These are phyloP conservation scores for Xylaria cubensis DNA, from an alignment of 495 filamentous ascomycete species.

Conservation along the genomic window DNA sequence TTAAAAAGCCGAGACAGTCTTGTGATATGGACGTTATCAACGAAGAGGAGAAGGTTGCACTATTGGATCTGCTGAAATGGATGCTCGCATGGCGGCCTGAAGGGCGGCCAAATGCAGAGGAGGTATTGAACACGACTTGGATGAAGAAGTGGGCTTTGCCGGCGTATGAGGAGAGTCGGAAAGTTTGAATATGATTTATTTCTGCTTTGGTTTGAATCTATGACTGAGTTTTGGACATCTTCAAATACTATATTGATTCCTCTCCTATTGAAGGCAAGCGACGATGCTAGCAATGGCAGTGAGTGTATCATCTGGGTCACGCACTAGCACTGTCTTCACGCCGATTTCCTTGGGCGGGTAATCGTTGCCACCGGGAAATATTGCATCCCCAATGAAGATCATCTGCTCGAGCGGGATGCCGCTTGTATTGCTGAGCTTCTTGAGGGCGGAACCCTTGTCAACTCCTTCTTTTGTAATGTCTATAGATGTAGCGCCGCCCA, in stretches of 20 bases:
- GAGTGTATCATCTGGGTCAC: constrained; percentile 37
- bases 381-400: constrained; percentile 40
- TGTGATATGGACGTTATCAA: constrained; percentile 17
- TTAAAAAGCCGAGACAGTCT: constrained; percentile 24
- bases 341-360: constrained; percentile 37
- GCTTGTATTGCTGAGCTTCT: constrained; percentile 34
- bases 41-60: constrained; percentile 39
- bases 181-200: neutral
- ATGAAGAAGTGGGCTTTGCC: constrained; percentile 54
- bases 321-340: constrained; percentile 34
- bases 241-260: neutral
- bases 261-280: constrained; percentile 17
- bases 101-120: constrained; percentile 41
- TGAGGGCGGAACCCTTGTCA: constrained; percentile 38
- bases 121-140: constrained; percentile 47
- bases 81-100: constrained; percentile 53
- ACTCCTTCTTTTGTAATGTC: constrained; percentile 39
- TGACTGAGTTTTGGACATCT: neutral
- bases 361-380: constrained; percentile 39
- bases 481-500: constrained; percentile 40
- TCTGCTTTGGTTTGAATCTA: neutral
- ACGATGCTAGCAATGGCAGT: constrained; percentile 27
- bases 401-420: constrained; percentile 34
- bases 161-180: constrained; percentile 36
- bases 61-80: constrained; percentile 45